Percentiles rank a stretch among this genome's conserved stretches.
Evolutionary conservation across 2,329 filamentous ascomycete species (phyloP).

Genomic region (Bipolaris gigantea): DNA sequence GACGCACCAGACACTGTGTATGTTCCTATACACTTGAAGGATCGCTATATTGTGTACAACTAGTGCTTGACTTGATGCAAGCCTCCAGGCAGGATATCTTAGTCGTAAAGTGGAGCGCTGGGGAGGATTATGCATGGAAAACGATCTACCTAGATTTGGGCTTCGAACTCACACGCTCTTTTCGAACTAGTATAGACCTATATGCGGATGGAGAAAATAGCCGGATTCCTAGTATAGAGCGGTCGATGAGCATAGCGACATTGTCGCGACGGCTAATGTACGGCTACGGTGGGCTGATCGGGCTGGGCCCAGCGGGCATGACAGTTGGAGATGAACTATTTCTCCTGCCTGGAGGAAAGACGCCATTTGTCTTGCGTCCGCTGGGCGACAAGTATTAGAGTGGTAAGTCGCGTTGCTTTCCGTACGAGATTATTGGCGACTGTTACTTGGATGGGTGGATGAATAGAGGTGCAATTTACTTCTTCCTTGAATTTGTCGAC

Average conservation of each 20-base stretch:
- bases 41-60: neutral
- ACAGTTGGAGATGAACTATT: conserved; percentile 11
- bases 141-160: too few species aligned
- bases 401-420: too few species aligned
- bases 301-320: conserved; percentile 12
- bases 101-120: too few species aligned
- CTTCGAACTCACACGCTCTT: too few species aligned
- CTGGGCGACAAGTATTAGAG: too few species aligned
- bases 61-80: neutral
- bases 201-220: neutral
- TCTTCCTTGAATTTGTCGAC: neutral
- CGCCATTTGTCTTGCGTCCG: conserved; percentile 14
- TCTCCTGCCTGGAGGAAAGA: conserved; percentile 12
- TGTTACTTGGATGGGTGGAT: neutral
- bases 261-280: neutral
- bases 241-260: neutral
- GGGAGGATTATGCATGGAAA: neutral
- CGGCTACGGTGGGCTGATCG: conserved; percentile 1
- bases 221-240: neutral
- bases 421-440: conserved; percentile 4
- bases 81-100: neutral
- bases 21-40: neutral
- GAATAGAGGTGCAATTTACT: neutral
- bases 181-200: neutral
- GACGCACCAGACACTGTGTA: neutral